Percentiles rank a stretch among this genome's conserved stretches.
phyloP scores from a whole-genome alignment of 495 filamentous ascomycete species.

The Xylaria curta region DNA sequence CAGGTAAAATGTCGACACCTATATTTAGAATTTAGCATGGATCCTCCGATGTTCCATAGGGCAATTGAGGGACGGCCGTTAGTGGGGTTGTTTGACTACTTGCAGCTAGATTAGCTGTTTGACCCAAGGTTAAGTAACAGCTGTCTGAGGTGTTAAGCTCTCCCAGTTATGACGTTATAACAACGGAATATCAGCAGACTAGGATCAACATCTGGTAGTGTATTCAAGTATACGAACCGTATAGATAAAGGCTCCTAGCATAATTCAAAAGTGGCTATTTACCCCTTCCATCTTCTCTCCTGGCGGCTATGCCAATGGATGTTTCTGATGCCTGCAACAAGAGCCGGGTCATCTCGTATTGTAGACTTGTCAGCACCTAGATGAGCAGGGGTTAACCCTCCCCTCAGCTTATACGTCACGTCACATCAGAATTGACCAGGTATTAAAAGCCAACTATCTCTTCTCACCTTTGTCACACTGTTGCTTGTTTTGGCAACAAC shows the following conservation, averaged over 20 bases:
- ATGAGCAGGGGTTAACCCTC: slow-evolving; percentile 19
- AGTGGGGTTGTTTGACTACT: not conserved
- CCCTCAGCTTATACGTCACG: slow-evolving; percentile 27
- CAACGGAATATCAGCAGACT: not conserved
- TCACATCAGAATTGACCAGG: slow-evolving; percentile 18
- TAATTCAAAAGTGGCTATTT: not conserved
- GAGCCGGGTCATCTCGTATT: not conserved
- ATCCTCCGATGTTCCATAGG: no score
- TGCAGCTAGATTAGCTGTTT: not conserved
- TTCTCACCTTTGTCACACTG: not conserved
- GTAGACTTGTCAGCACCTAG: not conserved
- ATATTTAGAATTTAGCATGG: not conserved
- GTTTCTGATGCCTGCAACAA: slow-evolving; percentile 12
- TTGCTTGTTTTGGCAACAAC: not conserved
- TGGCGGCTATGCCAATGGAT: no score
- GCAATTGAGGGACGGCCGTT: not conserved
- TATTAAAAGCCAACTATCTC: not conserved
- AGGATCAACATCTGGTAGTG: not conserved
- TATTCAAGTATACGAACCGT: not conserved
- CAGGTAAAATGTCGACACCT: not conserved
- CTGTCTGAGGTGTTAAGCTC: not conserved
- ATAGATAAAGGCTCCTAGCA: not conserved
- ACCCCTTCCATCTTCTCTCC: not conserved
- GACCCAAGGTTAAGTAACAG: not conserved
- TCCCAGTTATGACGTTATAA: slow-evolving; percentile 19